Evolutionary conservation across 2,329 filamentous ascomycete species (phyloP), one percentile per base, ranked within the genome.

Genomic region (Fusarium proliferatum): DNA sequence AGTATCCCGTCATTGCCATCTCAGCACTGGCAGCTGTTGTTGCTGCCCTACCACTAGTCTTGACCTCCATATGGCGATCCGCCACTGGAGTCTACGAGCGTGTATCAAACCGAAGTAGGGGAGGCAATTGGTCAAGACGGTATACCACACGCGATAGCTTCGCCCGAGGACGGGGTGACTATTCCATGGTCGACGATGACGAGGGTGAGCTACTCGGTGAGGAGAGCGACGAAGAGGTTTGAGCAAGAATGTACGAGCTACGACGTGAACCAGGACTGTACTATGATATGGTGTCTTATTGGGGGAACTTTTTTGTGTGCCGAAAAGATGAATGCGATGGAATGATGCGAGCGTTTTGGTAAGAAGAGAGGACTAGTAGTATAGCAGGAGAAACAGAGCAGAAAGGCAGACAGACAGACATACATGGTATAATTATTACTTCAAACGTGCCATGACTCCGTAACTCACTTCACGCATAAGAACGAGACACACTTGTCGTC

Each of bases 121-220:
- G 86, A 68, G 85, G 86, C 39, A 74, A 75, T 76, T 87, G 87
- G 82, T 88, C 89, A 41, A 86, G 93, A 68, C 90, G 92, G 63
- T 99, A 97, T 81, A 96, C 95, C 21, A 97, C 94, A 56, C 87
- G 97, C 67, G 93, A 94, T 78, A 96, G 94, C 69, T 99, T 99
- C 83, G 93, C 95, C 9, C 89, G 95, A 64, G 93, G 94, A 2
- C 89, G 94, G 63, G 92, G 93, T n/a, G 94, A 97, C 81, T 98
- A 98, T 81, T 90, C 92, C 21, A 88, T 92, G 78, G 94, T 97
- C 58, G 95, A 97, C 78, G 93, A 96, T 57, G 96, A 98, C 80
- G 96, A 98, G 81, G 96, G 96, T 55, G 96, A 98, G 85, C 85
- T 99, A 75, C 84, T 99, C 41, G 96, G 96, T 2, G 96, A 98